Percentiles rank a stretch among this genome's conserved stretches.
phyloP scores from a whole-genome alignment of 73 alveolate species.

The Paramecium octaurelia region DNA sequence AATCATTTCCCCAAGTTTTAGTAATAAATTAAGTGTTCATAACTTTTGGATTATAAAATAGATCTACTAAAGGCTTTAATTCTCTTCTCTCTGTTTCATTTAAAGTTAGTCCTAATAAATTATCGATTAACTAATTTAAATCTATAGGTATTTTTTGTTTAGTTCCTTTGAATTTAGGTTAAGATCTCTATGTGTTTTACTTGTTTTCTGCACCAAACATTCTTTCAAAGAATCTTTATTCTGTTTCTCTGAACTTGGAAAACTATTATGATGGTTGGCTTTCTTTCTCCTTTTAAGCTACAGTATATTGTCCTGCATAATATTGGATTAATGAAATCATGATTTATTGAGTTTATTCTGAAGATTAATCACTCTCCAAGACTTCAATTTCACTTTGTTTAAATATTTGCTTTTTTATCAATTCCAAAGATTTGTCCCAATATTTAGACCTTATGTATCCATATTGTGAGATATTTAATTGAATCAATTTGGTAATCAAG shows the following conservation, averaged over 20 bases:
- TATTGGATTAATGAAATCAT: not conserved
- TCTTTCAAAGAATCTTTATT: not conserved
- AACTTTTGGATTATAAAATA: not conserved
- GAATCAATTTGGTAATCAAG: not conserved
- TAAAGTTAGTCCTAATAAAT: not conserved
- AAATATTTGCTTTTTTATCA: not conserved
- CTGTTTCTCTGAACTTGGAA: not conserved
- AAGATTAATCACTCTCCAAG: not conserved
- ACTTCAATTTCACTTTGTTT: conserved; percentile 1
- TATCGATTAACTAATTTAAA: not conserved
- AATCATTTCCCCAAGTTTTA: not conserved
- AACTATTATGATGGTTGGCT: not conserved
- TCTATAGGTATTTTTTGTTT: not conserved
- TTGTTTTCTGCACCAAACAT: not conserved
- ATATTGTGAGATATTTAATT: not conserved
- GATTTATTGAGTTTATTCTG: not conserved
- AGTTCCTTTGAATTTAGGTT: not conserved
- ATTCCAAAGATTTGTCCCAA: not conserved
- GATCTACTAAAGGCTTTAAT: not conserved
- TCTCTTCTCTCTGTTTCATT: conserved; percentile 1
- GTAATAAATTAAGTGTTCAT: not conserved
- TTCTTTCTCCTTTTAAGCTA: not conserved
- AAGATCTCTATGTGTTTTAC: not conserved
- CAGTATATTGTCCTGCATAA: not conserved
- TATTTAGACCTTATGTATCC: not conserved